Evolutionary conservation across 331 rosid genomes (phyloP), one percentile per base, ranked within the genome.

Genomic region (Quercus phellos): DNA sequence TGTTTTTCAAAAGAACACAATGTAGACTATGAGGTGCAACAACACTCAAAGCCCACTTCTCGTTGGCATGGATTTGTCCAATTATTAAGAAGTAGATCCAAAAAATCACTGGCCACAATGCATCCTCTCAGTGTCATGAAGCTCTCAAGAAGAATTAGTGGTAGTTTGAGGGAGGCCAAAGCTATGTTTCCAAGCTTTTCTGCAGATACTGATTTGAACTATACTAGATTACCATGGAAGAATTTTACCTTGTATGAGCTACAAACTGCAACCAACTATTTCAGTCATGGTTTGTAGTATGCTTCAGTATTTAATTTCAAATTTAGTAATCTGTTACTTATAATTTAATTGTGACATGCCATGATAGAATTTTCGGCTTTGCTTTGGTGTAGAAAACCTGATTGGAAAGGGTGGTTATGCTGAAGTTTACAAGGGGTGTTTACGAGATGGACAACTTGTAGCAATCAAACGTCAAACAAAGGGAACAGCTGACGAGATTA

Each of bases 351-450:
- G 11, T 27, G 19, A 12, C 38, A 60, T 13, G 26, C n/a, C 17
- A 56, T 35, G 29, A 60, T 24, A 32, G 35, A 55, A 35, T 63
- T 14, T 56, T 67, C 55, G 55, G 29, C 29, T 17, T 74, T 73
- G 73, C 11, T 72, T 86, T 81, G 81, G 77, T 87, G 79, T 83
- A 95, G 99, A 89, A 46, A 93, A 93, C 78, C 70, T 90, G 83
- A 93, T 95, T 74, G 99, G 99, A 70, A 95, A 95, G 53, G 99
- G 99, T 46, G 99, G 99, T 70, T 93, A 95, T 89, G 97, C 99
- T 55, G 96, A 91, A 75, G 96, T 95, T 34, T 95, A 87, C 91
- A 90, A 78, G 81, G 99, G 99, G 76, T 80, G 94, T 87, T 78
- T 95, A 74, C 75, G 83, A 84, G 87, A 91, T 86, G 74, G 86